A percentile compares a stretch with the other conserved stretches of the same genome.
phyloP scores from a whole-genome alignment of 768 basidiomycete genomes.

The Tricholoma furcatifolium region DNA sequence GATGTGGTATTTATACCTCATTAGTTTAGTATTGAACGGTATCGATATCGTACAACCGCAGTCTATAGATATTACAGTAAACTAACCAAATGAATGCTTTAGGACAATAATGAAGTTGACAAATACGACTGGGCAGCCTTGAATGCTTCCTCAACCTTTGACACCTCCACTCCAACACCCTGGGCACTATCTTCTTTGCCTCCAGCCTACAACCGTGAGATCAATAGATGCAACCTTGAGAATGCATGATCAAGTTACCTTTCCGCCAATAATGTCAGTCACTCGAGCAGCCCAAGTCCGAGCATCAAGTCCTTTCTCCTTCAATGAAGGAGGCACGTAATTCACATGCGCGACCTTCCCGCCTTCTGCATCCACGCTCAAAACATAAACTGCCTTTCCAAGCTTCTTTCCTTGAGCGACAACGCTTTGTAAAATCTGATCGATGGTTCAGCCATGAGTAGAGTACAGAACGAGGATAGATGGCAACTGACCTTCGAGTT shows the following conservation, averaged over 20 bases:
- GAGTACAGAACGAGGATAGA: neutral
- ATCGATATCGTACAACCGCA: conserved; percentile 21
- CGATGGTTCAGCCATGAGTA: conserved; percentile 4
- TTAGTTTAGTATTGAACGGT: neutral
- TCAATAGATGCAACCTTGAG: neutral
- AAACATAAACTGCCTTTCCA: conserved; percentile 83
- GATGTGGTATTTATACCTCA: neutral
- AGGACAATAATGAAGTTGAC: conserved; percentile 7
- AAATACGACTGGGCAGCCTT: conserved; percentile 48
- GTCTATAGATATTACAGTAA: conserved; percentile 31
- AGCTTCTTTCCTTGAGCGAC: conserved; percentile 77
- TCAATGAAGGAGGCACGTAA: conserved; percentile 59
- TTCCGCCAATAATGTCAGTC: conserved; percentile 82
- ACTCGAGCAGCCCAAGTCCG: conserved; percentile 86
- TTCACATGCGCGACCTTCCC: conserved; percentile 88
- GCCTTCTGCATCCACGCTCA: conserved; percentile 69
- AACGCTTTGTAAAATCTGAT: conserved; percentile 72
- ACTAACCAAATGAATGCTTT: conserved; percentile 22
- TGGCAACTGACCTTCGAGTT: conserved; percentile 70
- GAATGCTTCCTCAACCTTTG: conserved; percentile 68
- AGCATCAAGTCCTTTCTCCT: conserved; percentile 72
- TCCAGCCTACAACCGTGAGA: conserved; percentile 62
- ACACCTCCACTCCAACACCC: conserved; percentile 74
- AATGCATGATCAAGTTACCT: conserved; percentile 47
- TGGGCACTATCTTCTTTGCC: conserved; percentile 93